These are phyloP conservation scores for Achaetomium macrosporum DNA, from an alignment of 2,329 filamentous ascomycete genomes.

Conservation along the genomic window DNA sequence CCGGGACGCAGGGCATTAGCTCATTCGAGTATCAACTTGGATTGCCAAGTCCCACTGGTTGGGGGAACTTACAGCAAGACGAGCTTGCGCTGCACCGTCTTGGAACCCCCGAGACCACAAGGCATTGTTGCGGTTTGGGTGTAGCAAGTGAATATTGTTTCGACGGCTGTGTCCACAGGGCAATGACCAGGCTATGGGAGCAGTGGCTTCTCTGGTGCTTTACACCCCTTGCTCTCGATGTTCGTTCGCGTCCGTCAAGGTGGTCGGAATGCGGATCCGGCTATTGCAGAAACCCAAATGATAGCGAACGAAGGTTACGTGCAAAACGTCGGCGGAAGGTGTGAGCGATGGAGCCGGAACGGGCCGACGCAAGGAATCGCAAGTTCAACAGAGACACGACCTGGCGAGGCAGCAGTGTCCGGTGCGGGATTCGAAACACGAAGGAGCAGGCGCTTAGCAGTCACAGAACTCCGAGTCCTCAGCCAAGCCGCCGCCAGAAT, in stretches of 20 bases:
- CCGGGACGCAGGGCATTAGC: constrained; percentile 3
- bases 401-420: not conserved
- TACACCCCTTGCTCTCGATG: not conserved
- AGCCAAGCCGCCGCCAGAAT: not conserved
- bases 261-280: not conserved
- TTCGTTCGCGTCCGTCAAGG: not conserved
- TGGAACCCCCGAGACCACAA: constrained; percentile 62
- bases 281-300: not conserved
- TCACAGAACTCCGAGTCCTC: not conserved
- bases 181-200: not conserved
- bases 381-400: not conserved
- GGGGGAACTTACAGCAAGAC: constrained; percentile 68
- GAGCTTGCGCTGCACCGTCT: constrained; percentile 93
- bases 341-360: not conserved
- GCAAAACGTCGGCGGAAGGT: constrained; percentile 5
- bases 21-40: constrained; percentile 5
- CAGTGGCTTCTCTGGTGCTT: not conserved
- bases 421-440: not conserved
- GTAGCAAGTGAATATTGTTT: not conserved
- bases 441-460: not conserved
- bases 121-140: constrained; percentile 30
- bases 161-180: not conserved
- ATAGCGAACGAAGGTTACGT: constrained; percentile 6
- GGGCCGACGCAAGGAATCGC: not conserved
- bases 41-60: not conserved